Evolutionary conservation across 225 moss, liverwort and hornwort species (phyloP).

Genomic region (Marchantia polymorpha): DNA sequence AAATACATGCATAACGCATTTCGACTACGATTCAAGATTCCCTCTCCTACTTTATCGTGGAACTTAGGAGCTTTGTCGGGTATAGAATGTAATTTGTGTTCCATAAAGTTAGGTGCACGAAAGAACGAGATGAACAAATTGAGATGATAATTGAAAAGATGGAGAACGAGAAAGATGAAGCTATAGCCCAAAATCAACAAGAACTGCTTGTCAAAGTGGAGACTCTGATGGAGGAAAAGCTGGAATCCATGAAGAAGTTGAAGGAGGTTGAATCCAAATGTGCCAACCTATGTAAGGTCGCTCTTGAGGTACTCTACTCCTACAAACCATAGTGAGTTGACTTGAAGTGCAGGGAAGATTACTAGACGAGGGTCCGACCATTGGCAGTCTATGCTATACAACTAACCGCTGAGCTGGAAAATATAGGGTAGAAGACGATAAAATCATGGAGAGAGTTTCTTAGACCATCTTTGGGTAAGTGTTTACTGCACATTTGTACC

Average conservation of each 20-base stretch:
- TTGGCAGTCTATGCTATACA: too few species aligned
- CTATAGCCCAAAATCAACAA: conserved; percentile 51
- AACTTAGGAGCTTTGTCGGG: background rate
- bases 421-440: too few species aligned
- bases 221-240: conserved; percentile 57
- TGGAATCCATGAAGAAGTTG: conserved; percentile 63
- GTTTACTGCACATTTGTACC: too few species aligned
- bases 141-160: conserved; percentile 81
- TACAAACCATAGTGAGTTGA: background rate
- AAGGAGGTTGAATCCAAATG: conserved; percentile 71
- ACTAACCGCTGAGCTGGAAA: too few species aligned
- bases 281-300: conserved; percentile 51
- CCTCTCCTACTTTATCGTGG: background rate
- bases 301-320: conserved; percentile 46
- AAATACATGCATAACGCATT: background rate
- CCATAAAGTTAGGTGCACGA: conserved; percentile 44
- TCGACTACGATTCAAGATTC: background rate
- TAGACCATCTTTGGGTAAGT: too few species aligned
- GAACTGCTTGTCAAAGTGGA: conserved; percentile 54
- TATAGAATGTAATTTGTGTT: background rate
- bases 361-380: too few species aligned
- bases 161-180: conserved; percentile 68
- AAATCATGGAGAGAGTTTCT: too few species aligned
- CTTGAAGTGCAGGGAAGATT: too few species aligned
- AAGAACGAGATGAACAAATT: conserved; percentile 86